Evolutionary conservation across 495 filamentous ascomycete species (phyloP).

Genomic region (Choiromyces venosus): DNA sequence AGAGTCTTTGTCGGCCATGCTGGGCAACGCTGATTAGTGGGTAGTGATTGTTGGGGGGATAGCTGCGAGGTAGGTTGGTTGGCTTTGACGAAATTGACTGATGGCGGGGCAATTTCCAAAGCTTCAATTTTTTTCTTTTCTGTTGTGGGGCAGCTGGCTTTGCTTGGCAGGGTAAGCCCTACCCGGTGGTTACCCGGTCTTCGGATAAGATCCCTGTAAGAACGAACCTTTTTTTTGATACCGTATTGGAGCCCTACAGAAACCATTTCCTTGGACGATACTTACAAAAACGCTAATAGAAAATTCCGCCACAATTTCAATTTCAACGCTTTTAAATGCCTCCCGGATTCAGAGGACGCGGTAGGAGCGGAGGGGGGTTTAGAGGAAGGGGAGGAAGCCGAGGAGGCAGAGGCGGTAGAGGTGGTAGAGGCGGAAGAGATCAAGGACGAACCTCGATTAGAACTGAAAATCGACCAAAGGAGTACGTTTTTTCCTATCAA

Average conservation of each 20-base stretch:
- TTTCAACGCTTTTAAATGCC: conserved; percentile 15
- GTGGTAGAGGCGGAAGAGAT: conserved; percentile 35
- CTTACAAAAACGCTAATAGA: neutral
- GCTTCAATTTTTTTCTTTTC: conserved; percentile 22
- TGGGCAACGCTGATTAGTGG: conserved; percentile 43
- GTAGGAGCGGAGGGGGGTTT: conserved; percentile 13
- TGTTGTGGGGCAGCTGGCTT: conserved; percentile 36
- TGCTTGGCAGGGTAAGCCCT: conserved; percentile 40
- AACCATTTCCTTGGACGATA: neutral
- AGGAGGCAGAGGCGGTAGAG: conserved; percentile 36
- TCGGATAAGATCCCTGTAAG: neutral
- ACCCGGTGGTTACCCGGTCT: neutral
- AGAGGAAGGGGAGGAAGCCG: conserved; percentile 32
- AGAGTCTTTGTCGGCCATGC: conserved; percentile 75
- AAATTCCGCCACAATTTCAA: neutral
- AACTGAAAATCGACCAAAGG: conserved; percentile 34
- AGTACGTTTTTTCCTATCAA: conserved; percentile 22
- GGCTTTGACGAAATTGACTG: conserved; percentile 13
- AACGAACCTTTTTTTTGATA: neutral
- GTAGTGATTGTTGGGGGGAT: neutral
- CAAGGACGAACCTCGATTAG: conserved; percentile 28
- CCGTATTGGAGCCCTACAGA: neutral
- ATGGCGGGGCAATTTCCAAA: conserved; percentile 15
- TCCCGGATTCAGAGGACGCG: conserved; percentile 24
- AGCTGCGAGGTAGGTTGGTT: conserved; percentile 11